A percentile compares a stretch with the other conserved stretches of the same genome.
Conservation (phyloP, 2,329 filamentous ascomycete genomes). For the Neofusicoccum umdonicola region DNA sequence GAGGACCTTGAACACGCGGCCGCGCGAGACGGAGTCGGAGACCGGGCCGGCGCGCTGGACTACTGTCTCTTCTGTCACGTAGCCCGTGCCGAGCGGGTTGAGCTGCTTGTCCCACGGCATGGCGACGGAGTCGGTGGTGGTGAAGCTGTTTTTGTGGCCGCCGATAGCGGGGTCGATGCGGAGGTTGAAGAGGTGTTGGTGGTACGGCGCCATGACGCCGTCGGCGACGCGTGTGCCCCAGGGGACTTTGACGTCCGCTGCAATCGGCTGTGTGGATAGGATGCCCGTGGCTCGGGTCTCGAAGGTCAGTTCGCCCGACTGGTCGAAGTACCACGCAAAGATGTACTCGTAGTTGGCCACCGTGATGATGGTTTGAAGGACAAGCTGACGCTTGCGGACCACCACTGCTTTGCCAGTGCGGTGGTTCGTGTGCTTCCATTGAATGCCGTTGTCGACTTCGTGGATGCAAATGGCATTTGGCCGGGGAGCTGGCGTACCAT, state of each 20-base stretch:
- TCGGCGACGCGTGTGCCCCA: slow-evolving; percentile 43
- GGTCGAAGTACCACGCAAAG: slow-evolving; percentile 43
- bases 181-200: slow-evolving; percentile 45
- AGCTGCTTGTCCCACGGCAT: slow-evolving; percentile 19
- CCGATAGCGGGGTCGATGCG: slow-evolving; percentile 45
- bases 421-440: slow-evolving; percentile 43
- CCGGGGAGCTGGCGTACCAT: slow-evolving; percentile 36
- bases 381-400: slow-evolving; percentile 32
- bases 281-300: slow-evolving; percentile 47
- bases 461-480: slow-evolving; percentile 46
- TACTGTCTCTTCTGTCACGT: neutral
- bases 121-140: slow-evolving; percentile 27
- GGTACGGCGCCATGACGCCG: slow-evolving; percentile 44
- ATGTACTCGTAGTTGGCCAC: slow-evolving; percentile 47
- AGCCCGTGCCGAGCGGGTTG: slow-evolving; percentile 13
- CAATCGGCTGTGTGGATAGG: slow-evolving; percentile 40
- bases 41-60: slow-evolving; percentile 22
- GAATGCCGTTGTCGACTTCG: slow-evolving; percentile 39
- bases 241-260: slow-evolving; percentile 31
- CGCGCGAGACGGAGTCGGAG: slow-evolving; percentile 22
- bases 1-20: slow-evolving; percentile 49
- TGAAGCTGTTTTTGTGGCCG: slow-evolving; percentile 34
- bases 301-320: slow-evolving; percentile 42
- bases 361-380: slow-evolving; percentile 42
- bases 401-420: slow-evolving; percentile 36